These are phyloP conservation scores for Yamadazyma ubonensis DNA, from an alignment of 805 yeast genomes.

Conservation along the genomic window DNA sequence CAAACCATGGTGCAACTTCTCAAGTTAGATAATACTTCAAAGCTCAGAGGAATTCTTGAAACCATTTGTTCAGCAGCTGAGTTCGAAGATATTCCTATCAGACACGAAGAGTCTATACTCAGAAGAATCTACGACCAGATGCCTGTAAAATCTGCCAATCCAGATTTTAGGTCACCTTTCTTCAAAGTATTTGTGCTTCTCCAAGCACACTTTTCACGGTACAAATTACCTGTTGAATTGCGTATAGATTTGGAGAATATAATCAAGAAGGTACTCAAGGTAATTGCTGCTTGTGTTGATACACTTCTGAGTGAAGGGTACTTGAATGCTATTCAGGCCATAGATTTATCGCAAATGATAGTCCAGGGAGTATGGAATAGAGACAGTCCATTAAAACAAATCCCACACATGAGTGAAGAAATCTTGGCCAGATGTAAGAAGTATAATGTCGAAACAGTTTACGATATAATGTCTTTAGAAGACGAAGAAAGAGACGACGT, in stretches of 20 bases:
- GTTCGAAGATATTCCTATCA: constrained; percentile 61
- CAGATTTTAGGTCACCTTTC: constrained; percentile 50
- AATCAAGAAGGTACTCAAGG: constrained; percentile 45
- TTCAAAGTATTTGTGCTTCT: constrained; percentile 72
- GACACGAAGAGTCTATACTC: constrained; percentile 57
- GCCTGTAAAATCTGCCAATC: constrained; percentile 55
- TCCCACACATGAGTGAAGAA: constrained; percentile 62
- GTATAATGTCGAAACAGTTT: constrained; percentile 64
- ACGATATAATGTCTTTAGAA: constrained; percentile 76
- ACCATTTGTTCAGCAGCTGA: constrained; percentile 67
- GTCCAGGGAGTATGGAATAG: constrained; percentile 84
- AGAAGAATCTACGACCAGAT: constrained; percentile 52
- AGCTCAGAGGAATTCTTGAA: constrained; percentile 61
- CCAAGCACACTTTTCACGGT: constrained; percentile 78
- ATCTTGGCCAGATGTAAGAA: constrained; percentile 55
- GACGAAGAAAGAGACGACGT: constrained; percentile 70
- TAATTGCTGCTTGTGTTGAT: constrained; percentile 72
- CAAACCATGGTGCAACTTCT: constrained; percentile 64
- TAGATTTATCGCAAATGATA: constrained; percentile 88
- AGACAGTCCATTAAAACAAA: constrained; percentile 74
- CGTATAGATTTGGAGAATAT: constrained; percentile 54
- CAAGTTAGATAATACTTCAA: constrained; percentile 54
- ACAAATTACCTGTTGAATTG: constrained; percentile 58
- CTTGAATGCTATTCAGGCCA: constrained; percentile 72
- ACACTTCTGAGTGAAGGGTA: constrained; percentile 76